These are phyloP conservation scores for Pseudocercospora eumusae DNA, from an alignment of 2,329 filamentous ascomycete genomes.

Conservation along the genomic window DNA sequence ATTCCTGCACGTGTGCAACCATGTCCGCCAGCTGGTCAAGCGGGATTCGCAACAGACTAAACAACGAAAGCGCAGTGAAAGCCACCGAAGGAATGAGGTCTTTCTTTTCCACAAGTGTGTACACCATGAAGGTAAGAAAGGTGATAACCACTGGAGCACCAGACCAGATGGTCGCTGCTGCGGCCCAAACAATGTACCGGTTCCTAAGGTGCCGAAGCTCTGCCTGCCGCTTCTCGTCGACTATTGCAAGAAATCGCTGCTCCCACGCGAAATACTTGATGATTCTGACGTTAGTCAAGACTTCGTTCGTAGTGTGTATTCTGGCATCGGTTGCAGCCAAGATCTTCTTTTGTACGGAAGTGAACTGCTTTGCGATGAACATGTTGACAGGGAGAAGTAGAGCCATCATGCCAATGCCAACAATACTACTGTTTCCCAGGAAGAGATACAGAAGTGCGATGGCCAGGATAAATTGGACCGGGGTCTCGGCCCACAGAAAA, in stretches of 20 bases:
- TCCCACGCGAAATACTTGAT: constrained; percentile 99
- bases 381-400: constrained; percentile 89
- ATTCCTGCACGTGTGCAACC: constrained; percentile 97
- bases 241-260: constrained; percentile 78
- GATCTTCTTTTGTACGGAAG: constrained; percentile 83
- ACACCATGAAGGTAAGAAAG: constrained; percentile 92
- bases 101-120: constrained; percentile 86
- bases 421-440: constrained; percentile 89
- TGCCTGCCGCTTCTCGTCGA: constrained; percentile 80
- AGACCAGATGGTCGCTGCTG: constrained; percentile 93
- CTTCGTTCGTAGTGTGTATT: constrained; percentile 95
- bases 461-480: constrained; percentile 81
- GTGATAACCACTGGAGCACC: constrained; percentile 93
- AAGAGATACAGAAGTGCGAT: constrained; percentile 82
- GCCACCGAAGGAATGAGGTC: constrained; percentile 87
- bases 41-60: constrained; percentile 88
- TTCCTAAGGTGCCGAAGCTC: constrained; percentile 78
- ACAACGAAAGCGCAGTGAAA: constrained; percentile 94
- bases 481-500: constrained; percentile 89
- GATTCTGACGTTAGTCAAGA: constrained; percentile 94
- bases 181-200: constrained; percentile 87
- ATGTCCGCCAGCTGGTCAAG: constrained; percentile 96
- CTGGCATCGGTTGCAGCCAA: constrained; percentile 91
- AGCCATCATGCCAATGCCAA: constrained; percentile 87
- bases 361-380: constrained; percentile 81